Percentiles rank a stretch among this genome's conserved stretches.
phyloP scores from a whole-genome alignment of 2,329 filamentous ascomycete species.

The Aureobasidium mangrovei region DNA sequence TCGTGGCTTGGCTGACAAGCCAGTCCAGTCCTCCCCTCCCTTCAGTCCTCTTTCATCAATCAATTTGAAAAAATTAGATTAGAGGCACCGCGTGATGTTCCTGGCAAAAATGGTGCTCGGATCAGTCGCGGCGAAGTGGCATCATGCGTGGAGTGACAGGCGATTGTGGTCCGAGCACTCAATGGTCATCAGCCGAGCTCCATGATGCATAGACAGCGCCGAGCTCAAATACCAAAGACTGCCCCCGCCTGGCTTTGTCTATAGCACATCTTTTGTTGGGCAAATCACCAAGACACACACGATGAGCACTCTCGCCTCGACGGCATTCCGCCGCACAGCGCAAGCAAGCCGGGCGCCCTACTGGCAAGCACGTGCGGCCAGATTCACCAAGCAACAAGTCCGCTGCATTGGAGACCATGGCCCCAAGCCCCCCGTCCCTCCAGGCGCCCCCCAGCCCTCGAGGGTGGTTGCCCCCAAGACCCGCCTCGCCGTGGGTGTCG shows the following conservation, averaged over 20 bases:
- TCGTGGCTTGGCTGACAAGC: too few relatives aligned
- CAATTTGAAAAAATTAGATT: too few relatives aligned
- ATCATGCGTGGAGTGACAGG: slow-evolving; percentile 5
- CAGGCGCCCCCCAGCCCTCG: slow-evolving; percentile 13
- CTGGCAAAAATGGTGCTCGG: too few relatives aligned
- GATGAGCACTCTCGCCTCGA: slow-evolving; percentile 10
- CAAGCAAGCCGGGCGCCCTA: slow-evolving; percentile 4
- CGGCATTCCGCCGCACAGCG: slow-evolving; percentile 11
- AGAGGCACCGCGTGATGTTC: too few relatives aligned
- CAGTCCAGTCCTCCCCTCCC: too few relatives aligned
- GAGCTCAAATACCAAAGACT: not conserved
- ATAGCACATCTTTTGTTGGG: not conserved
- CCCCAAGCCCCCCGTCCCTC: slow-evolving; percentile 8
- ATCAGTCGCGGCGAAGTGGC: not conserved
- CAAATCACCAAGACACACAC: not conserved
- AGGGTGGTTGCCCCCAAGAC: slow-evolving; percentile 33
- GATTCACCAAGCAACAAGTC: slow-evolving; percentile 7
- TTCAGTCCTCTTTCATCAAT: too few relatives aligned
- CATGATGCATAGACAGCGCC: slow-evolving; percentile 1
- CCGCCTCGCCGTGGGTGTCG: slow-evolving; percentile 38
- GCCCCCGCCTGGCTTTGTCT: not conserved
- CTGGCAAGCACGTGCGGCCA: slow-evolving; percentile 9
- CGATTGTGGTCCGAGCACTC: not conserved
- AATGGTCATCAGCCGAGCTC: not conserved
- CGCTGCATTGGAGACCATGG: slow-evolving; percentile 14